Conservation (phyloP, 2,329 filamentous ascomycete genomes). For the Sporothrix humicola region DNA sequence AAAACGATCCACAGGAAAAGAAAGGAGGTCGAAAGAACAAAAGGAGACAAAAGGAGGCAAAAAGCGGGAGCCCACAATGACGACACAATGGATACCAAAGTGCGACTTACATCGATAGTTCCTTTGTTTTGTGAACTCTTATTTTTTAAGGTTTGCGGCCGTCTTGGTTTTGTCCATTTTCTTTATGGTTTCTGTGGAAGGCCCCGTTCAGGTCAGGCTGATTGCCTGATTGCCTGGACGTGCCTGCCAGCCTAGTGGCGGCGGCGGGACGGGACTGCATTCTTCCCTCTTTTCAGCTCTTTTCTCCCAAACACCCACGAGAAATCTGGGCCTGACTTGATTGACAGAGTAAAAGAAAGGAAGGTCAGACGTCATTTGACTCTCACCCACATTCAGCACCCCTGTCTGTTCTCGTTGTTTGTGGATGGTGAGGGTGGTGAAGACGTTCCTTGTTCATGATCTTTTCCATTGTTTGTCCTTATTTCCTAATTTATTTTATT, state of each 20-base stretch:
- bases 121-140: neutral
- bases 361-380: neutral
- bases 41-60: neutral
- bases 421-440: conserved; percentile 3
- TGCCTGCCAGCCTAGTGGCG: neutral
- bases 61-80: neutral
- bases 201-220: conserved; percentile 18
- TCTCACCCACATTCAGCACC: neutral
- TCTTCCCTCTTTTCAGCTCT: neutral
- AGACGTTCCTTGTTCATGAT: neutral
- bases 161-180: neutral
- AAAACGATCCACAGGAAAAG: neutral
- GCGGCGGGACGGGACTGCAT: neutral
- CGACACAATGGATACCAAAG: neutral
- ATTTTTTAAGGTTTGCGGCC: neutral
- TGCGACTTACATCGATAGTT: neutral
- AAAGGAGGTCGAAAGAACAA: neutral
- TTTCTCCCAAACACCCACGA: neutral
- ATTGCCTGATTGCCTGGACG: neutral
- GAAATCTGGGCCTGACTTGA: too few relatives aligned
- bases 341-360: neutral
- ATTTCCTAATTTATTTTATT: neutral
- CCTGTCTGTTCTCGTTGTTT: neutral
- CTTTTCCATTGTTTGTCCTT: neutral
- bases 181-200: neutral